Evolutionary conservation across 805 yeast genomes (phyloP).

Genomic region (Nakazawaea pomicola): DNA sequence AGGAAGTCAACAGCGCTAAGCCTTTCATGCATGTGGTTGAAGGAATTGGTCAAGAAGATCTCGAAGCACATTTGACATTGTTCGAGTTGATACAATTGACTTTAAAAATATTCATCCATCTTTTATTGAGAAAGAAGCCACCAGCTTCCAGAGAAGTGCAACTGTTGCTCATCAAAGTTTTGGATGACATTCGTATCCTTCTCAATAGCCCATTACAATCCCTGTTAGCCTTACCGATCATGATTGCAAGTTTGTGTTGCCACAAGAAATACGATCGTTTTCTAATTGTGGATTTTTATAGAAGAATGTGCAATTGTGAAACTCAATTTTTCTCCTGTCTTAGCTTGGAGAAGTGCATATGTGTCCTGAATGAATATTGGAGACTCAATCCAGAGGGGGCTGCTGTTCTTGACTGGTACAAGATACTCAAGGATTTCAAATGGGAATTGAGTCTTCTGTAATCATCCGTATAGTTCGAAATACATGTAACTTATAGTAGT

Average conservation of each 20-base stretch:
- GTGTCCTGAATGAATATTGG: constrained; percentile 8
- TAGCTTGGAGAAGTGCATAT: background rate
- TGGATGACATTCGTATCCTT: constrained; percentile 24
- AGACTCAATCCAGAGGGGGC: constrained; percentile 3
- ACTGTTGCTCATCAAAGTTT: constrained; percentile 16
- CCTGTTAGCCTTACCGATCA: constrained; percentile 32
- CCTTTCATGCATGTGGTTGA: constrained; percentile 17
- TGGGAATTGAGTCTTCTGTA: constrained; percentile 11
- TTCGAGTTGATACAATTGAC: constrained; percentile 30
- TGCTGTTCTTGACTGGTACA: constrained; percentile 1
- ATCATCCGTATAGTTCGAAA: too few relatives aligned
- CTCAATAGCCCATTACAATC: constrained; percentile 26
- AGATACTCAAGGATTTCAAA: constrained; percentile 1
- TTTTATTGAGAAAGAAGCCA: constrained; percentile 17
- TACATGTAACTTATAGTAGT: too few relatives aligned
- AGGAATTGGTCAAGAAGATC: constrained; percentile 15
- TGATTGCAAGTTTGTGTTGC: constrained; percentile 31
- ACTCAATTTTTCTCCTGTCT: background rate
- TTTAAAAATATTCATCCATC: constrained; percentile 21
- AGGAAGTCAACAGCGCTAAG: constrained; percentile 17
- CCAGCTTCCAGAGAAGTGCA: constrained; percentile 24
- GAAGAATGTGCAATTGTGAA: background rate
- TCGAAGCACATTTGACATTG: constrained; percentile 28
- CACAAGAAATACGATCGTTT: constrained; percentile 5
- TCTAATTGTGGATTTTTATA: constrained; percentile 1